Evolutionary conservation across 129 eudicot genomes (phyloP).

Genomic region (Silybum marianum): DNA sequence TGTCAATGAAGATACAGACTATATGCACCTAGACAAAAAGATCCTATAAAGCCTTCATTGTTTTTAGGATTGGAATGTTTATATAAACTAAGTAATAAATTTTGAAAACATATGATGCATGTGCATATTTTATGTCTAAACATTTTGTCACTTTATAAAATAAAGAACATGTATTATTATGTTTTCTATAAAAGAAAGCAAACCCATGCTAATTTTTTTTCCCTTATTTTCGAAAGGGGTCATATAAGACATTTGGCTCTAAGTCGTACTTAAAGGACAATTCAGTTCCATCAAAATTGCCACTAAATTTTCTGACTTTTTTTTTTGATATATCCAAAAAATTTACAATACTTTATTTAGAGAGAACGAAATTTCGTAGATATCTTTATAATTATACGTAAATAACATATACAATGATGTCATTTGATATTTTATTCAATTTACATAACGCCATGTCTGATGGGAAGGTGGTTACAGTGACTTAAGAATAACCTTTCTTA

Average conservation of each 20-base stretch:
- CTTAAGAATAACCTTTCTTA: background rate
- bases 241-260: conserved; percentile 14
- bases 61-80: background rate
- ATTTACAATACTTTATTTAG: background rate
- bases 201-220: background rate
- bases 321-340: background rate
- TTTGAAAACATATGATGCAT: background rate
- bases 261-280: conserved; percentile 11
- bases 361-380: background rate
- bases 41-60: background rate
- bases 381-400: background rate
- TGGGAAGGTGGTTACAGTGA: background rate
- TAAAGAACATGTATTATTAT: background rate
- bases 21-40: too few relatives aligned
- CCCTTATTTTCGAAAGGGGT: background rate
- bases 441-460: background rate
- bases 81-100: background rate
- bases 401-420: background rate
- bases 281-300: background rate
- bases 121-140: background rate
- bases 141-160: background rate
- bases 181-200: background rate
- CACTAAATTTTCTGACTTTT: background rate
- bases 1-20: too few relatives aligned
- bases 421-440: background rate